These are phyloP conservation scores for Zizania palustris DNA, from an alignment of 202 grass and related monocot species.

Conservation along the genomic window DNA sequence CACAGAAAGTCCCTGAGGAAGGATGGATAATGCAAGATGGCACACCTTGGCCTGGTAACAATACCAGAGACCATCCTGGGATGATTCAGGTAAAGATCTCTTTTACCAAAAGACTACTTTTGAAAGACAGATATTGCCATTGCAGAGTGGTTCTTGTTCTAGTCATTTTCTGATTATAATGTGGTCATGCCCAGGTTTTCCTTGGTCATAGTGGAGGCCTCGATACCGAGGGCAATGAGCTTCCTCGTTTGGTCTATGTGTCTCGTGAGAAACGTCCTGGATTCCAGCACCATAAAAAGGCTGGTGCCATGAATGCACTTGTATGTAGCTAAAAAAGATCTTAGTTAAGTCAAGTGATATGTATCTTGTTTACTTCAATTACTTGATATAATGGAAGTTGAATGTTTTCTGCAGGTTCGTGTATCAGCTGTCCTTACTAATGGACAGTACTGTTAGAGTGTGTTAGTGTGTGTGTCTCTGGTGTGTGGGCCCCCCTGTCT, in stretches of 20 bases:
- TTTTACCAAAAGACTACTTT: background rate
- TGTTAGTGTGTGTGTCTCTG: too few species aligned
- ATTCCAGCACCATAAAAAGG: constrained; percentile 84
- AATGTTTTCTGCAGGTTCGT: constrained; percentile 54
- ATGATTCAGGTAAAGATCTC: constrained; percentile 82
- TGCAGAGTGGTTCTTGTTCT: constrained; percentile 15
- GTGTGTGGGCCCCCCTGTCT: too few species aligned
- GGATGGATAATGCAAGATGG: constrained; percentile 99
- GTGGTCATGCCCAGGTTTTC: constrained; percentile 71
- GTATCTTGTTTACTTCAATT: constrained; percentile 15
- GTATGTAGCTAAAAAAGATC: constrained; percentile 36
- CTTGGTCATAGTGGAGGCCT: constrained; percentile 96
- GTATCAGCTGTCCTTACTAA: constrained; percentile 79
- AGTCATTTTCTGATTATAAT: constrained; percentile 40
- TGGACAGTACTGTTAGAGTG: too few species aligned
- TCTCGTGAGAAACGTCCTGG: constrained; percentile 93
- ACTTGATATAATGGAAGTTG: constrained; percentile 26
- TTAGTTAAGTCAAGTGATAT: background rate
- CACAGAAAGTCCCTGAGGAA: constrained; percentile 82
- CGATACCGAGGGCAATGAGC: constrained; percentile 87
- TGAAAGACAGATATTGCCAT: constrained; percentile 17
- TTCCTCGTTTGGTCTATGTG: constrained; percentile 79
- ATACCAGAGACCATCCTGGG: constrained; percentile 95
- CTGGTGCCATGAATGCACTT: constrained; percentile 91
- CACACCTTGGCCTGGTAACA: constrained; percentile 93